phyloP scores from a whole-genome alignment of 257 asterid species.

The Solanum acaule region DNA sequence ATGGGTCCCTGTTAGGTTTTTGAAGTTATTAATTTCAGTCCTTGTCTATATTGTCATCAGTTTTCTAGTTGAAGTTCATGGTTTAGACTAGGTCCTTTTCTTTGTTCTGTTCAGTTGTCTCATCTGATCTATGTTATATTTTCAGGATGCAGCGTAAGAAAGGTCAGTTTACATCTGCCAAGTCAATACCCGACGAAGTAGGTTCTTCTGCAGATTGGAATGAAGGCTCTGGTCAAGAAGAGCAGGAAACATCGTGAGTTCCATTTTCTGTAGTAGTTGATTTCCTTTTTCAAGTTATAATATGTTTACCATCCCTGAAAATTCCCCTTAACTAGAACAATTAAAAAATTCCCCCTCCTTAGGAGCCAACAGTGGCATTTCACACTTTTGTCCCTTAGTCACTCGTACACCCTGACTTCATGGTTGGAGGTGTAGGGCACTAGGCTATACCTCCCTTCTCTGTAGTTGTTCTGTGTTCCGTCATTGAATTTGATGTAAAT shows the following conservation, averaged over 20 bases:
- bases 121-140: neutral
- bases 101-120: neutral
- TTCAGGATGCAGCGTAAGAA: constrained; percentile 98
- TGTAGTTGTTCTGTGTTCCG: neutral
- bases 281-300: neutral
- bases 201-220: constrained; percentile 84
- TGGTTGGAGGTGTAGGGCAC: neutral
- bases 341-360: neutral
- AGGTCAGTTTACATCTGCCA: constrained; percentile 94
- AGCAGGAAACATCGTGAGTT: constrained; percentile 80
- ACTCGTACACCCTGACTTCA: neutral
- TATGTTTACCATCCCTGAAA: neutral
- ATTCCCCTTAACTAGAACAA: neutral
- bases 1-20: neutral
- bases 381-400: neutral
- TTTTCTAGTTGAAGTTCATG: neutral
- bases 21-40: neutral
- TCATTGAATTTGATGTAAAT: neutral
- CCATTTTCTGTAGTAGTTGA: neutral
- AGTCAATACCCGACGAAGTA: constrained; percentile 65
- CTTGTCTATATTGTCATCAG: neutral
- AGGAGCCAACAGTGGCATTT: neutral
- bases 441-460: neutral
- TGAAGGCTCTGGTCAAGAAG: constrained; percentile 60
- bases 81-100: neutral